Evolutionary conservation across 179 eudicot species (phyloP).

Genomic region (Nepenthes alata): DNA sequence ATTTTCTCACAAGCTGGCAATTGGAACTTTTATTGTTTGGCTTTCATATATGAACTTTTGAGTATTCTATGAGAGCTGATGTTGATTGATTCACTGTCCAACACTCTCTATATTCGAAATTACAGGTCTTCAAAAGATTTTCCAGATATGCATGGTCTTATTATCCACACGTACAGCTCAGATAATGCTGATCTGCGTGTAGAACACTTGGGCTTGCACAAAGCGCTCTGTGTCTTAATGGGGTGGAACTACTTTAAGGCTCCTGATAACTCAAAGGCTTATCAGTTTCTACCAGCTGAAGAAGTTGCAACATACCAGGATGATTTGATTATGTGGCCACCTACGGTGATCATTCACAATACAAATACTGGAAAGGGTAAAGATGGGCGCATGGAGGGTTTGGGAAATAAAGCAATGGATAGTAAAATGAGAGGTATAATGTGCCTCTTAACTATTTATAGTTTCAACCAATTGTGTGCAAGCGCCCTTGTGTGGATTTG

Average conservation of each 20-base stretch:
- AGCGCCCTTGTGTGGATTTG: conserved; percentile 2
- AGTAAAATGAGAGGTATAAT: conserved; percentile 72
- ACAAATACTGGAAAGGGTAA: conserved; percentile 75
- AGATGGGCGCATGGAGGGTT: conserved; percentile 91
- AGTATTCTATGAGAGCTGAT: conserved; percentile 9
- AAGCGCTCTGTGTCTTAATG: conserved; percentile 87
- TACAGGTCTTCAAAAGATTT: conserved; percentile 87
- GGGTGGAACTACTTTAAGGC: conserved; percentile 78
- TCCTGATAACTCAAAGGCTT: conserved; percentile 70
- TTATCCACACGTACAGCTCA: conserved; percentile 79
- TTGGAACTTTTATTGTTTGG: background rate
- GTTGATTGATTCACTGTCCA: conserved; percentile 32
- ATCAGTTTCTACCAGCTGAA: conserved; percentile 68
- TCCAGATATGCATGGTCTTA: conserved; percentile 77
- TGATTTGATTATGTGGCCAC: conserved; percentile 91
- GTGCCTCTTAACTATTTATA: conserved; percentile 21
- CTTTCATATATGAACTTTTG: conserved; percentile 8
- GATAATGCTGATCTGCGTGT: conserved; percentile 50
- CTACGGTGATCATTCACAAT: conserved; percentile 73
- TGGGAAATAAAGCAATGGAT: conserved; percentile 95
- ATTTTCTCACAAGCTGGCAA: conserved; percentile 3
- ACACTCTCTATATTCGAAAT: conserved; percentile 47
- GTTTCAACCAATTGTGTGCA: conserved; percentile 14
- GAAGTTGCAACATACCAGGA: conserved; percentile 72
- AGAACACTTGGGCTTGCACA: conserved; percentile 96